Base-by-base conservation (phyloP, 345 rosid species). In the Bretschneidera sinensis region DNA sequence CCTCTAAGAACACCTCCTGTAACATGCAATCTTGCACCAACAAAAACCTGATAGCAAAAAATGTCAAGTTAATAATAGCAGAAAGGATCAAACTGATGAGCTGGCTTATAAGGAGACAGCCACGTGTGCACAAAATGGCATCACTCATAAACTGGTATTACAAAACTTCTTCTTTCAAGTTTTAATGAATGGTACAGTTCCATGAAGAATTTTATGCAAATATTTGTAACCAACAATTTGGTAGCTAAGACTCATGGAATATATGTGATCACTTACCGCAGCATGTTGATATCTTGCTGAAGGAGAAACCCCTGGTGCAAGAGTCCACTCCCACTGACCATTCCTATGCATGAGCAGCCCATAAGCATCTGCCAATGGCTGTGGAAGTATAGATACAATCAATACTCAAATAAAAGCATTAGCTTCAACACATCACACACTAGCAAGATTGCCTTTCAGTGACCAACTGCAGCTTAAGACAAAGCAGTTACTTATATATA, bases 281-380 rank as follows among this genome's bases (percentile, higher is more conserved):
- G 88, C 91, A 67, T 94, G 99, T 71, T 94, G 87, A 74, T 90
- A 94, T 73, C 99, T 85, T 63, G 96, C 85, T 54, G 99, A 94
- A 82, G 99, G 95, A 77, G 96, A 81, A 60, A 85, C 97, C 21
- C 99, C 99, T 66, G 99, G 99, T 57, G 99, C 97, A 70, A 86
- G 89, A 67, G 97, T 90, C 99, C 99, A 94, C 70, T 94, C 99
- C 99, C 99, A 94, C 63, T 94, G 95, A 67, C 99, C 99, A 77
- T 82, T 94, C 81, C 97, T 83, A 81, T 94, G 97, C 97, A 94
- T 85, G 59, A 94, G 79, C 60, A 94, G 89, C 62, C 99, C 99
- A 63, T 90, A 90, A 63, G 99, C 99, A 85, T 94, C 99, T 74
- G 84, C 85, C 47, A 90, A 72, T 58, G 97, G 92, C 99, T 94